Conservation (phyloP, 495 filamentous ascomycete species). For the Xylaria flabelliformis region DNA sequence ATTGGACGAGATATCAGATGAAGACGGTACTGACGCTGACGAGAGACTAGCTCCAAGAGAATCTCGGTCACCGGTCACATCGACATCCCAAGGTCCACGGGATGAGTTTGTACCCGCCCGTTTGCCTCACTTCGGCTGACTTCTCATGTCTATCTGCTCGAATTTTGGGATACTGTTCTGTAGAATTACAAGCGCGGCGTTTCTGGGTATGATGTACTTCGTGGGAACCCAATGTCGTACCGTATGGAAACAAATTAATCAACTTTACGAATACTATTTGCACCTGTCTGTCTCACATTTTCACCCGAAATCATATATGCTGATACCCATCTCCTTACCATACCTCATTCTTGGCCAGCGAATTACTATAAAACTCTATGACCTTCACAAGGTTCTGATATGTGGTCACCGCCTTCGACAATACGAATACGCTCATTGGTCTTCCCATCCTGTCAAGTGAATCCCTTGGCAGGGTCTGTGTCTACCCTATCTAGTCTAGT, state of each 20-base stretch:
- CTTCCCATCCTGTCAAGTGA: not conserved
- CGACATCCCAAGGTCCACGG: conserved; percentile 16
- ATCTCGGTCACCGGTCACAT: conserved; percentile 9
- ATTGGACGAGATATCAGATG: conserved; percentile 34
- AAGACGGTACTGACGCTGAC: conserved; percentile 28
- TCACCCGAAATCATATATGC: not conserved
- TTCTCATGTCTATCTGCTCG: not conserved
- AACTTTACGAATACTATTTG: not conserved
- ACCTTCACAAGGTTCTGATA: not conserved
- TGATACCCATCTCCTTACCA: not conserved
- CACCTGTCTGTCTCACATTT: not conserved
- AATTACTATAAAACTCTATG: not conserved
- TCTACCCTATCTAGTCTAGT: not conserved
- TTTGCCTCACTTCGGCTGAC: conserved; percentile 38
- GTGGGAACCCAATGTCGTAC: not conserved
- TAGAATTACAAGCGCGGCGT: conserved; percentile 30
- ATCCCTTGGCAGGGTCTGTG: not conserved
- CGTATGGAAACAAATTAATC: not conserved
- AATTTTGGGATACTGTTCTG: conserved; percentile 16
- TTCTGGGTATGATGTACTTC: conserved; percentile 13
- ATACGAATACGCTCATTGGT: not conserved
- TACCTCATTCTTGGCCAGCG: not conserved
- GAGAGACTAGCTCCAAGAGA: conserved; percentile 23
- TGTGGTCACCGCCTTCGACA: not conserved
- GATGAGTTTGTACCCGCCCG: conserved; percentile 40